phyloP scores from a whole-genome alignment of 352 stramenopile species.

The Pythium dissimile region DNA sequence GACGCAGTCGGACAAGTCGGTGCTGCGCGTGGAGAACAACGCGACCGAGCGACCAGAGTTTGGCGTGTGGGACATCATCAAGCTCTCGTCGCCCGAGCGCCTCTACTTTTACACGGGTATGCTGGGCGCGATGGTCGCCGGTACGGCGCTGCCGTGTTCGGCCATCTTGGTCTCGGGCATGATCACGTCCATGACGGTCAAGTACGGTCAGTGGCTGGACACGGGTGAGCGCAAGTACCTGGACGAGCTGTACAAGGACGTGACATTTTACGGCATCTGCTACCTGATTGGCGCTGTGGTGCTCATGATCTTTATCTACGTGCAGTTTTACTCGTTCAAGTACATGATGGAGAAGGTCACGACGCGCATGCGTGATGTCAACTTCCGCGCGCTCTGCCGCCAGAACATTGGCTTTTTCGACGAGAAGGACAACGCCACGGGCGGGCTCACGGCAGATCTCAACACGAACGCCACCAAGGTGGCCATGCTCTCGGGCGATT shows the following conservation, averaged over 20 bases:
- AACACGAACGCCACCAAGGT: conserved; percentile 37
- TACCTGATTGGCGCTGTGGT: conserved; percentile 30
- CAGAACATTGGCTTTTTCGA: conserved; percentile 46
- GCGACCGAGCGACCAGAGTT: conserved; percentile 40
- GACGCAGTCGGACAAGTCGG: conserved; percentile 50
- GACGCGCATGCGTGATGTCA: conserved; percentile 32
- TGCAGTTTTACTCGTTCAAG: conserved; percentile 33
- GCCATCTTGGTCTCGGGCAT: conserved; percentile 11
- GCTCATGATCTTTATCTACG: conserved; percentile 15
- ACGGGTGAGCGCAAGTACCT: conserved; percentile 10
- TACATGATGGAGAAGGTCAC: conserved; percentile 45
- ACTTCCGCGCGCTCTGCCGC: conserved; percentile 33
- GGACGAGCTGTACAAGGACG: conserved; percentile 23
- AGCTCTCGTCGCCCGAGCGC: conserved; percentile 31
- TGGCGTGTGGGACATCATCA: conserved; percentile 26
- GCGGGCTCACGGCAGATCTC: conserved; percentile 34
- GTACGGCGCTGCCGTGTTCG: conserved; percentile 23
- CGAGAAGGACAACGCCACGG: conserved; percentile 22
- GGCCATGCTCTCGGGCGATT: conserved; percentile 28
- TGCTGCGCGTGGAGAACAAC: conserved; percentile 37
- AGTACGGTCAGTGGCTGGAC: conserved; percentile 19
- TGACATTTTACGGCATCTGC: conserved; percentile 24
- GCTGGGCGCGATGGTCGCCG: conserved; percentile 13
- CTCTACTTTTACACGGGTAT: conserved; percentile 30
- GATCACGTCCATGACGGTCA: conserved; percentile 11